phyloP scores from a whole-genome alignment of 2,329 filamentous ascomycete genomes.

The Arthroderma sp. region DNA sequence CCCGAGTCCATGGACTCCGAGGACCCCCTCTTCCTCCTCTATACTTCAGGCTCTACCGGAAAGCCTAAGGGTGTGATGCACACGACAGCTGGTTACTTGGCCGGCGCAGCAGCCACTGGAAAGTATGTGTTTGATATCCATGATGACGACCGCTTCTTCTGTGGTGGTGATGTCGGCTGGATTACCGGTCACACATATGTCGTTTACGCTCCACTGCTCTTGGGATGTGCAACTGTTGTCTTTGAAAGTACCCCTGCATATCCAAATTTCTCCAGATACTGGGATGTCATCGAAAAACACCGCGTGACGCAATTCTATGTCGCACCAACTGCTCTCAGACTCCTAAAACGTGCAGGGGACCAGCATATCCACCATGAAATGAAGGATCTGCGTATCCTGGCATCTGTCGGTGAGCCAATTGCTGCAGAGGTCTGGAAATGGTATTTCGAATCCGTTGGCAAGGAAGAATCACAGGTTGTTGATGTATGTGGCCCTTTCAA shows the following conservation, averaged over 20 bases:
- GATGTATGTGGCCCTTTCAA: slow-evolving; percentile 54
- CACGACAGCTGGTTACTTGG: slow-evolving; percentile 86
- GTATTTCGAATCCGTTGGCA: slow-evolving; percentile 93
- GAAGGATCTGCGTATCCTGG: slow-evolving; percentile 77
- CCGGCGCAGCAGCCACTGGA: slow-evolving; percentile 83
- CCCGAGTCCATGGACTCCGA: slow-evolving; percentile 84
- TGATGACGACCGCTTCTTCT: slow-evolving; percentile 87
- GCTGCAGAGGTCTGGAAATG: slow-evolving; percentile 98
- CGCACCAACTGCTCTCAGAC: slow-evolving; percentile 78
- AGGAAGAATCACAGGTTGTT: slow-evolving; percentile 82
- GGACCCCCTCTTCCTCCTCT: slow-evolving; percentile 92
- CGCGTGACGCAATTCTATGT: slow-evolving; percentile 97
- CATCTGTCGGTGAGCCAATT: slow-evolving; percentile 94
- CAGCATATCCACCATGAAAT: slow-evolving; percentile 82
- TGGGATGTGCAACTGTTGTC: slow-evolving; percentile 88
- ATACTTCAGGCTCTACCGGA: slow-evolving; percentile 93
- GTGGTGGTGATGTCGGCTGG: slow-evolving; percentile 96
- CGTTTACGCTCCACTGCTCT: slow-evolving; percentile 84
- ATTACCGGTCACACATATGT: slow-evolving; percentile 98
- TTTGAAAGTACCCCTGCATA: slow-evolving; percentile 97
- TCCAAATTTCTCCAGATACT: slow-evolving; percentile 95
- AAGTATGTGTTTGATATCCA: slow-evolving; percentile 99
- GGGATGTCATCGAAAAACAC: slow-evolving; percentile 95
- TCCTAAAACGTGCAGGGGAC: slow-evolving; percentile 91
- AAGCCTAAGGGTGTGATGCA: slow-evolving; percentile 99